Evolutionary conservation across 768 basidiomycete genomes (phyloP).

Genomic region (Collybia mongolica): DNA sequence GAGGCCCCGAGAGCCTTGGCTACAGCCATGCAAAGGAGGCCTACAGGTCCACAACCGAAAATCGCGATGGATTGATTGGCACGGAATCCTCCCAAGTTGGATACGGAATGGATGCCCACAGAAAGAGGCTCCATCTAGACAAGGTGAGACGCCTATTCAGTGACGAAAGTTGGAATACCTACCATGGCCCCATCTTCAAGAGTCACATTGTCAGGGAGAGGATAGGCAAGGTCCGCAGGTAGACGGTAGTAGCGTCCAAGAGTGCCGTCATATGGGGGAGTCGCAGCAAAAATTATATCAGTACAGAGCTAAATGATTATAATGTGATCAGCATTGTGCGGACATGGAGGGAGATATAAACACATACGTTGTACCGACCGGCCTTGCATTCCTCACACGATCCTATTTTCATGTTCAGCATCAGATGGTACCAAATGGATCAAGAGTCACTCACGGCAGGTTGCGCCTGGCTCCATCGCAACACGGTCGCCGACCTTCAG

Average conservation of each 20-base stretch:
- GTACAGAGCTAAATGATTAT: slow-evolving; percentile 64
- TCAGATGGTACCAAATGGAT: background rate
- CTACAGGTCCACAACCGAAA: slow-evolving; percentile 87
- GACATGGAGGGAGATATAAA: background rate
- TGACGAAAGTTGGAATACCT: slow-evolving; percentile 8
- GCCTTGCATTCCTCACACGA: slow-evolving; percentile 81
- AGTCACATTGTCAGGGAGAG: slow-evolving; percentile 77
- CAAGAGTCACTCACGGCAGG: slow-evolving; percentile 55
- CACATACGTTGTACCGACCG: slow-evolving; percentile 75
- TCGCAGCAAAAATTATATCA: slow-evolving; percentile 86
- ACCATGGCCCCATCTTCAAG: slow-evolving; percentile 97
- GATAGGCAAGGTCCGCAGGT: slow-evolving; percentile 83
- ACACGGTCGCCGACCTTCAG: slow-evolving; percentile 85
- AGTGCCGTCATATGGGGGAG: slow-evolving; percentile 92
- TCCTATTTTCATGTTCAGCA: slow-evolving; percentile 22
- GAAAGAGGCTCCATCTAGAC: slow-evolving; percentile 89
- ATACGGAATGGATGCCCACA: slow-evolving; percentile 88
- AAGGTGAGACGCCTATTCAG: slow-evolving; percentile 1
- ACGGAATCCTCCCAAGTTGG: slow-evolving; percentile 69
- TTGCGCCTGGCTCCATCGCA: slow-evolving; percentile 88
- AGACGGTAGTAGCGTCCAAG: slow-evolving; percentile 83
- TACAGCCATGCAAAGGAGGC: slow-evolving; percentile 93
- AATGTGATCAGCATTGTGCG: slow-evolving; percentile 1
- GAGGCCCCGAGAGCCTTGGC: slow-evolving; percentile 90
- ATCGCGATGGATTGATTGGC: slow-evolving; percentile 77